Conservation (phyloP, 1,139 yeast genomes). For the Candida glucosophila region DNA sequence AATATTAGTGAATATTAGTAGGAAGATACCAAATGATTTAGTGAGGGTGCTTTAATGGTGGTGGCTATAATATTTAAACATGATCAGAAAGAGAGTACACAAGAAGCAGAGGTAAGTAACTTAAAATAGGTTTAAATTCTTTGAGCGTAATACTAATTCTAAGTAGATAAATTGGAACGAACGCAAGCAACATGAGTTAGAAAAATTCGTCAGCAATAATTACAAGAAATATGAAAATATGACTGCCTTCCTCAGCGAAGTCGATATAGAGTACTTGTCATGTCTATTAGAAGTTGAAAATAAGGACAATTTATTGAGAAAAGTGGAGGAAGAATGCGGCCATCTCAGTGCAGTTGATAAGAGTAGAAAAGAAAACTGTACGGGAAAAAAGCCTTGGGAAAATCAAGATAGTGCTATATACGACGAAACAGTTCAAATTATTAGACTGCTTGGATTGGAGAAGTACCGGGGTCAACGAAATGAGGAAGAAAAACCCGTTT, state of each 20-base stretch:
- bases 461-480: no score
- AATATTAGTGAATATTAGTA: no score
- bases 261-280: slow-evolving; percentile 13
- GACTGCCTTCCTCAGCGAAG: slow-evolving; percentile 4
- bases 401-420: no score
- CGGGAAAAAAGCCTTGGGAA: background rate
- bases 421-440: no score
- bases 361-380: slow-evolving; percentile 1
- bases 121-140: background rate
- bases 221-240: background rate
- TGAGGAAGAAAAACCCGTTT: no score
- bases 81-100: background rate
- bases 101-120: background rate
- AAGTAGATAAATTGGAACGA: slow-evolving; percentile 11
- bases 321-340: slow-evolving; percentile 17
- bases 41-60: no score
- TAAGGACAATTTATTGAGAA: slow-evolving; percentile 12
- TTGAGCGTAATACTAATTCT: background rate
- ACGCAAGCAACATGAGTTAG: slow-evolving; percentile 11
- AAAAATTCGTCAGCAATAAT: slow-evolving; percentile 7
- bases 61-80: slow-evolving; percentile 1
- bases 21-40: no score
- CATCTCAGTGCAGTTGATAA: slow-evolving; percentile 1
- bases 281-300: slow-evolving; percentile 10
- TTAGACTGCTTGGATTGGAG: no score